Conservation (phyloP, 306 rosid species). For the Aeschynomene evenia region DNA sequence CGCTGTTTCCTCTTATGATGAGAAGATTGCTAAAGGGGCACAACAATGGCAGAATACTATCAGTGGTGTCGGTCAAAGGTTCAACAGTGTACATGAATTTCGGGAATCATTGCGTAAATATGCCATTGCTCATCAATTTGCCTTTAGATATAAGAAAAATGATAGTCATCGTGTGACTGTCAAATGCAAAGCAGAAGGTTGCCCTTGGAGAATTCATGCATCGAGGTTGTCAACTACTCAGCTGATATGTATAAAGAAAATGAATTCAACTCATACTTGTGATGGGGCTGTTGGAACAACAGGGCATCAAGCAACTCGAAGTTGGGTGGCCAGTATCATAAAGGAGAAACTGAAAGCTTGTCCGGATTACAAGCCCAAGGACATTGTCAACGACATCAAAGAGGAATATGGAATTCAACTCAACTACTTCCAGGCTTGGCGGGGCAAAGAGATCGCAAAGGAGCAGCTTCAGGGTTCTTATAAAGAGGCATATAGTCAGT, state of each 20-base stretch:
- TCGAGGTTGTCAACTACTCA: constrained; percentile 92
- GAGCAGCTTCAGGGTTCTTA: constrained; percentile 99
- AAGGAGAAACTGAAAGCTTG: constrained; percentile 83
- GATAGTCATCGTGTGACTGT: constrained; percentile 99
- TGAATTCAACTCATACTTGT: constrained; percentile 80
- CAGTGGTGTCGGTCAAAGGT: constrained; percentile 93
- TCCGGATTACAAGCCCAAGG: constrained; percentile 96
- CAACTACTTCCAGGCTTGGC: constrained; percentile 99
- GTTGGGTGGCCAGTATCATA: constrained; percentile 97
- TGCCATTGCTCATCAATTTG: constrained; percentile 96
- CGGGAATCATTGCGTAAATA: constrained; percentile 91
- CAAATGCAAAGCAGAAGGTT: constrained; percentile 97
- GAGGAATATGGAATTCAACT: constrained; percentile 93
- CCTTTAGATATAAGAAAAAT: constrained; percentile 92
- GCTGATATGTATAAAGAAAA: constrained; percentile 94
- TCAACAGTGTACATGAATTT: constrained; percentile 85
- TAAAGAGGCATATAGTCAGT: constrained; percentile 85
- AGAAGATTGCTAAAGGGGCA: constrained; percentile 75
- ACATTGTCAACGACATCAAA: constrained; percentile 90
- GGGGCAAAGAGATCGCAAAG: constrained; percentile 98
- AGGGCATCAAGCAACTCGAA: constrained; percentile 98
- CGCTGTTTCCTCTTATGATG: constrained; percentile 47
- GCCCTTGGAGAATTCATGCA: constrained; percentile 99
- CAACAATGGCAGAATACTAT: constrained; percentile 95
- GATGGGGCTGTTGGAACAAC: constrained; percentile 86